Conservation (phyloP, 345 rosid species). For the Salix arbutifolia region DNA sequence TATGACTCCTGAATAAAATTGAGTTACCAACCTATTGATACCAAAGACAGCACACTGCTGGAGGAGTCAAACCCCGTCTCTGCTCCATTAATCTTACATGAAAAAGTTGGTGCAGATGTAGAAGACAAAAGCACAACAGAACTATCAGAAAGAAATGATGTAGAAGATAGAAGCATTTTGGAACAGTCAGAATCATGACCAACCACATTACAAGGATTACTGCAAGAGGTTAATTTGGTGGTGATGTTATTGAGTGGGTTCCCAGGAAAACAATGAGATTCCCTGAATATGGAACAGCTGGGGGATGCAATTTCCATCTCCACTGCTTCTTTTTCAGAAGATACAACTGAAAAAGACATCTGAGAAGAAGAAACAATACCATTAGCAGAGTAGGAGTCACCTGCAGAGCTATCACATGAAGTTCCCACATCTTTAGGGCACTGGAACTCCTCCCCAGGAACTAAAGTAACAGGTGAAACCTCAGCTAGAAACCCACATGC, state of each 20-base stretch:
- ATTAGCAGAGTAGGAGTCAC: constrained; percentile 3
- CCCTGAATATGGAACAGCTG: constrained; percentile 11
- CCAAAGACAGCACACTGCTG: constrained; percentile 22
- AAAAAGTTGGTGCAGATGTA: background rate
- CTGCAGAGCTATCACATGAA: background rate
- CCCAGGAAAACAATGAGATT: constrained; percentile 6
- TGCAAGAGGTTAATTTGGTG: constrained; percentile 3
- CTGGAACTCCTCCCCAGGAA: constrained; percentile 13
- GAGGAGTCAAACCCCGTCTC: constrained; percentile 10
- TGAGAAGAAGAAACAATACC: constrained; percentile 9
- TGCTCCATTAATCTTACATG: constrained; percentile 15
- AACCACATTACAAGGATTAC: constrained; percentile 7
- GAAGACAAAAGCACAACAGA: background rate
- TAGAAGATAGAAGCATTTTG: constrained; percentile 5
- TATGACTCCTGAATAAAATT: background rate
- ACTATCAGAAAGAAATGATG: background rate
- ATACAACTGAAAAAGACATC: constrained; percentile 8
- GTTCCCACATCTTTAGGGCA: background rate
- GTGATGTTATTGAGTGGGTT: constrained; percentile 16
- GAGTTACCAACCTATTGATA: constrained; percentile 38
- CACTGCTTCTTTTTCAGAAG: constrained; percentile 8
- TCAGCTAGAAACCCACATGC: constrained; percentile 6
- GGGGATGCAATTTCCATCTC: constrained; percentile 19
- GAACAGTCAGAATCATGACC: constrained; percentile 18
- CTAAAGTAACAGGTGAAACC: constrained; percentile 20